Evolutionary conservation across 2,329 filamentous ascomycete species (phyloP), one percentile per base, ranked within the genome.

Genomic region (Tolypocladium album): DNA sequence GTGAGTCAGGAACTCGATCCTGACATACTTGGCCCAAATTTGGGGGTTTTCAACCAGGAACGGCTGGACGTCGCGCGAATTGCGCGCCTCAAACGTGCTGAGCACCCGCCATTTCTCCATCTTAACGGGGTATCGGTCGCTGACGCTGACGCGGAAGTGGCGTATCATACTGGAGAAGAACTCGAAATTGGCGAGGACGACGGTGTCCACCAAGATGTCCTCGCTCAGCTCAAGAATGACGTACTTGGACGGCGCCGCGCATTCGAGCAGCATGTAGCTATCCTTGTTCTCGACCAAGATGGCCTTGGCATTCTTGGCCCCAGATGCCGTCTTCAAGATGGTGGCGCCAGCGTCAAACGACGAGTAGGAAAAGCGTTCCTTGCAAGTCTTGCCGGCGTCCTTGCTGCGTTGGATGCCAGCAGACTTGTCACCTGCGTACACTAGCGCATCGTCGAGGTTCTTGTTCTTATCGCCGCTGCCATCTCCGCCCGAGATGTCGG

Each of bases 81-180:
- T 99, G 58, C 90, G 85, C 2, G 93, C 94, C 72, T 97, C 90
- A 65, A 94, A 97, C 0, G 86, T 88, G 8, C 92, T 94, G 55
- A 97, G 73, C 52, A 91, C 86, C 65, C 88, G 91, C 94, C 94
- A 99, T 66, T 94, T 90, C 57, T 96, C 92, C 60, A 84, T 74
- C 73, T 97, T 97, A 59, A 94, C 89, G 0, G 94, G 94, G 73
- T 97, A 97, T 60, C 91, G 86, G 75, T 97, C 94, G 61, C 92
- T 95, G 56, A 97, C 93, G 70, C 90, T 95, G 66, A 97, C 86
- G 58, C 89, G 84, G 72, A 99, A 97, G 56, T 87, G 89, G 58
- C 92, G 88, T 67, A 97, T 89, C 82, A 96, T 97, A 70, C 92
- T 97, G 59, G 92, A 96, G 78, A 99, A 99, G 78, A 99, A 99